These are phyloP conservation scores for Phytophthora tubulina DNA, from an alignment of 352 stramenopile genomes.

Conservation along the genomic window DNA sequence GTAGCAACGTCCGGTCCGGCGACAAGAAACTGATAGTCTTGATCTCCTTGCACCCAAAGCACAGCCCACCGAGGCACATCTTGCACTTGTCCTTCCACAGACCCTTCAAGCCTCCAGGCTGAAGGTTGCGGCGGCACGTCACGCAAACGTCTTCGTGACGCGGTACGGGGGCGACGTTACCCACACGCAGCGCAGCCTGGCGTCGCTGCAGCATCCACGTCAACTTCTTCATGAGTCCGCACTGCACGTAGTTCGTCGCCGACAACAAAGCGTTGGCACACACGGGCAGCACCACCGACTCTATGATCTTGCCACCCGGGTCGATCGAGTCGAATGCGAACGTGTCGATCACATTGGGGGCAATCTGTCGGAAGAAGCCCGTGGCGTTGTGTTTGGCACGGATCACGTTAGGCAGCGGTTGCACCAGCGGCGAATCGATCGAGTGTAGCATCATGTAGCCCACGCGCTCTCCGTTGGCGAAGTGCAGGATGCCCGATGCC, in stretches of 20 bases:
- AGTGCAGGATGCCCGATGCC: constrained; percentile 25
- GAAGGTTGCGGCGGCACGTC: constrained; percentile 32
- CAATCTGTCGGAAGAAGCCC: constrained; percentile 53
- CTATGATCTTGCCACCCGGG: constrained; percentile 35
- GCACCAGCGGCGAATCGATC: constrained; percentile 53
- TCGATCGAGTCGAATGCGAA: constrained; percentile 48
- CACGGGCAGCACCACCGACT: constrained; percentile 39
- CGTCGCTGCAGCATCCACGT: constrained; percentile 48
- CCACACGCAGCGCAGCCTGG: constrained; percentile 7
- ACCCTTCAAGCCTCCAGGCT: constrained; percentile 20
- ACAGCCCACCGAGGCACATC: constrained; percentile 44
- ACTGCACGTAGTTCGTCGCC: constrained; percentile 49
- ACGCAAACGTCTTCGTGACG: constrained; percentile 24
- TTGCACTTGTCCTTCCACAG: constrained; percentile 29
- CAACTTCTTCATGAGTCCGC: constrained; percentile 65
- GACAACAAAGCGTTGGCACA: constrained; percentile 47
- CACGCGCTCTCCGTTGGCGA: constrained; percentile 35
- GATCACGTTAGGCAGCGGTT: constrained; percentile 40
- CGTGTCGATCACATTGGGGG: constrained; percentile 49
- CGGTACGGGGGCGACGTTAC: neutral
- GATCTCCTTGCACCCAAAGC: constrained; percentile 41
- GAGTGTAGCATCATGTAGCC: constrained; percentile 75
- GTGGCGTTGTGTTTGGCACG: constrained; percentile 51
- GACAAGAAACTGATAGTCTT: constrained; percentile 51
- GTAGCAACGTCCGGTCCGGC: constrained; percentile 30